Evolutionary conservation across 2,329 filamentous ascomycete genomes (phyloP).

Genomic region (Xylariaceae sp.): DNA sequence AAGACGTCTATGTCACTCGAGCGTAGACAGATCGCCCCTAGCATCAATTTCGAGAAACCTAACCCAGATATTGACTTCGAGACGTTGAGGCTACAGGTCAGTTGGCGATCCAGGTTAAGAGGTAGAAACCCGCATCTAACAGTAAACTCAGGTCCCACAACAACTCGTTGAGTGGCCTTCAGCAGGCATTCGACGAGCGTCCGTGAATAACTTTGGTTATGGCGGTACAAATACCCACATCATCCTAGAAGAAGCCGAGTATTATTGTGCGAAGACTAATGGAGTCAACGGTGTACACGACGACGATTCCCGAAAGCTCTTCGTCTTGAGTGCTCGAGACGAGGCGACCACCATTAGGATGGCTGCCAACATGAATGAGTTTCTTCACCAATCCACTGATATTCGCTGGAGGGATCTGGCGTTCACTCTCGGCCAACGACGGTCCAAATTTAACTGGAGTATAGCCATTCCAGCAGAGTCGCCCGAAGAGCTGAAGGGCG

Average conservation of each 20-base stretch:
- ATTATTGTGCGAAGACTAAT: neutral
- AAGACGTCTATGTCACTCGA: slow-evolving; percentile 38
- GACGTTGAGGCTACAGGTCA: slow-evolving; percentile 4
- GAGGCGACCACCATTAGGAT: neutral
- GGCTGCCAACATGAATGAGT: neutral
- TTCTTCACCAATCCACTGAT: neutral
- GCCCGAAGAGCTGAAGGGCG: neutral
- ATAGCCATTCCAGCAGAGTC: slow-evolving; percentile 1
- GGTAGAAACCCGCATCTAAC: neutral
- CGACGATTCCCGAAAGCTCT: neutral
- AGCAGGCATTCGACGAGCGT: slow-evolving; percentile 27
- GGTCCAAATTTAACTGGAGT: slow-evolving; percentile 14
- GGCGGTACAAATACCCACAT: slow-evolving; percentile 49
- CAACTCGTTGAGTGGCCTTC: slow-evolving; percentile 20
- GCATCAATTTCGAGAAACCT: slow-evolving; percentile 29
- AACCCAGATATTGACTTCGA: slow-evolving; percentile 29
- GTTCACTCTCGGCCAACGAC: slow-evolving; percentile 11
- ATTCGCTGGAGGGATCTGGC: neutral
- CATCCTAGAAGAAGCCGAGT: slow-evolving; percentile 33
- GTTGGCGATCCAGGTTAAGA: neutral
- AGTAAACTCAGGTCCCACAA: slow-evolving; percentile 13
- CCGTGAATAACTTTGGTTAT: slow-evolving; percentile 48
- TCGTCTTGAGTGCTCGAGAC: slow-evolving; percentile 21
- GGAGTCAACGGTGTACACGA: neutral
- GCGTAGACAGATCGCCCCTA: slow-evolving; percentile 36